A percentile compares a stretch with the other conserved stretches of the same genome.
phyloP scores from a whole-genome alignment of 139 green algal genomes.

The Pycnococcus provasolii region DNA sequence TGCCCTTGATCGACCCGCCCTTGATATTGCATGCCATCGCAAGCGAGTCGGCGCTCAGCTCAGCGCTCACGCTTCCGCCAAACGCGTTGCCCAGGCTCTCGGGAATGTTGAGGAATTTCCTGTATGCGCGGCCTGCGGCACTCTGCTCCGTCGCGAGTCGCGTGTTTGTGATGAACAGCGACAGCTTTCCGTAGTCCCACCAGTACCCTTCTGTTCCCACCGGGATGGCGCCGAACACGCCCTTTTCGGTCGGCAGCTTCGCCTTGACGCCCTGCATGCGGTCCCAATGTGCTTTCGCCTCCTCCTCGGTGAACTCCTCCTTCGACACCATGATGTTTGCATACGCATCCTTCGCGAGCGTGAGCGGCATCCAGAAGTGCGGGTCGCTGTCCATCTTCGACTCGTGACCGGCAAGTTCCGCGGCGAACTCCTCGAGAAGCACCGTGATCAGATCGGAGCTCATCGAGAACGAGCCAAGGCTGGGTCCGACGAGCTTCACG shows the following conservation, averaged over 20 bases:
- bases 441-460: neutral
- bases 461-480: constrained; percentile 11
- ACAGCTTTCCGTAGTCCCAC: constrained; percentile 25
- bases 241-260: constrained; percentile 11
- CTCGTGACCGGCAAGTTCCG: constrained; percentile 3
- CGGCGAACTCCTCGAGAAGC: constrained; percentile 19
- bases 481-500: constrained; percentile 13
- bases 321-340: constrained; percentile 17
- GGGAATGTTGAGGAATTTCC: constrained; percentile 12
- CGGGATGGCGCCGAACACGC: constrained; percentile 16
- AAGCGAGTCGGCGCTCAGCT: neutral
- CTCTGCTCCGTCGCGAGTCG: constrained; percentile 2
- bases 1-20: neutral
- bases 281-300: constrained; percentile 4
- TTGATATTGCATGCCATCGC: constrained; percentile 1
- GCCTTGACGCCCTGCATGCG: constrained; percentile 14
- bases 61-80: too few species aligned
- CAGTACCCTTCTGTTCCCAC: constrained; percentile 18
- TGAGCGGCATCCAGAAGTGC: constrained; percentile 27
- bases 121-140: constrained; percentile 1
- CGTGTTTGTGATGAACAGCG: constrained; percentile 18
- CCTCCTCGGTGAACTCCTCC: constrained; percentile 1
- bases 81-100: neutral
- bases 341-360: constrained; percentile 13
- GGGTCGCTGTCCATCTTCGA: constrained; percentile 21